Percentiles rank a stretch among this genome's conserved stretches.
Evolutionary conservation across 805 yeast species (phyloP).

Genomic region (Sugiyamaella boreocaroliniensis): DNA sequence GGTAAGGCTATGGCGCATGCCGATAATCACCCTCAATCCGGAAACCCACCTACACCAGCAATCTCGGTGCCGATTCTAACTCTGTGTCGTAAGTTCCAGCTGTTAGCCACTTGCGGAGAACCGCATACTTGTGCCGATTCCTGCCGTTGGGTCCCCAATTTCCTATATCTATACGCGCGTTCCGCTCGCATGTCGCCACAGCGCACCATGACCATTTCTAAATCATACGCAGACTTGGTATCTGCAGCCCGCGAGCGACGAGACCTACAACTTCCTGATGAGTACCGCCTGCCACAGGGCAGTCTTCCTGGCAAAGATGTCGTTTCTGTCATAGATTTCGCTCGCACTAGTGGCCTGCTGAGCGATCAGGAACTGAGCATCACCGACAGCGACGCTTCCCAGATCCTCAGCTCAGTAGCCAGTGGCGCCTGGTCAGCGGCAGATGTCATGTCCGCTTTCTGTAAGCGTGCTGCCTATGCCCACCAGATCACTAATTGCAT

Average conservation of each 20-base stretch:
- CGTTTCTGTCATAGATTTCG: conserved; percentile 20
- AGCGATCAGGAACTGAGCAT: conserved; percentile 22
- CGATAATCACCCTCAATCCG: not conserved
- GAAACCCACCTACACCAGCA: not conserved
- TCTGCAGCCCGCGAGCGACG: conserved; percentile 14
- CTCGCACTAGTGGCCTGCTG: conserved; percentile 17
- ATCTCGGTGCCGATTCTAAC: not conserved
- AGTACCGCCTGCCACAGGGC: conserved; percentile 18
- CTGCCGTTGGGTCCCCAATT: not conserved
- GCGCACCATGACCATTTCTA: conserved; percentile 3
- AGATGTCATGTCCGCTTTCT: conserved; percentile 47
- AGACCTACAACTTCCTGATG: conserved; percentile 17
- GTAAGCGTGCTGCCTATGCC: conserved; percentile 51
- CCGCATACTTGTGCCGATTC: not conserved
- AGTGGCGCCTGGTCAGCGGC: conserved; percentile 36
- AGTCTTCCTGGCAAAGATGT: conserved; percentile 19
- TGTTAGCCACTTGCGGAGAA: not conserved
- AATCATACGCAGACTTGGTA: not conserved
- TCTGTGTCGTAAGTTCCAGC: not conserved
- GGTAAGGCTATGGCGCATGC: not conserved
- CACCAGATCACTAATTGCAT: conserved; percentile 44
- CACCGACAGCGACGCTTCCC: conserved; percentile 22
- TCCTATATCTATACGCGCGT: not conserved
- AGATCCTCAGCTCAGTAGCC: conserved; percentile 17
- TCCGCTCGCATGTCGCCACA: not conserved